phyloP scores from a whole-genome alignment of 805 yeast genomes.

The Zygoascus ofunaensis region DNA sequence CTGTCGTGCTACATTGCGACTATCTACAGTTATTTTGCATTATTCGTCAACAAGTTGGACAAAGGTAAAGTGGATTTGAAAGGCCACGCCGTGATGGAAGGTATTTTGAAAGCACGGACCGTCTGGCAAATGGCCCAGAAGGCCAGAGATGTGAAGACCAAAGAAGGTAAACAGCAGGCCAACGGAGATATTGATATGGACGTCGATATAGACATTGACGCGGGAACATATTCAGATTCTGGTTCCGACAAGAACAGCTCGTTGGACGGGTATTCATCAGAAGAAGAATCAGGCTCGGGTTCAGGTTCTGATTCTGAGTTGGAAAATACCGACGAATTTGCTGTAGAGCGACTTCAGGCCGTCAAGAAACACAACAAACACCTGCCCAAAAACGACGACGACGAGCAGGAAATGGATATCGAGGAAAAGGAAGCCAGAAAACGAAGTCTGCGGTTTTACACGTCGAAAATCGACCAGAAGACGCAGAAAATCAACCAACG shows the following conservation, averaged over 20 bases:
- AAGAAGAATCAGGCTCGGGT: not conserved
- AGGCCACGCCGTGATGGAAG: conserved; percentile 84
- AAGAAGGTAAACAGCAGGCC: conserved; percentile 20
- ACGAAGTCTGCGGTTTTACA: conserved; percentile 84
- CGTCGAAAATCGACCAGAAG: conserved; percentile 89
- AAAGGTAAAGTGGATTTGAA: conserved; percentile 58
- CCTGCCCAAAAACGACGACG: conserved; percentile 44
- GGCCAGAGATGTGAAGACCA: conserved; percentile 15
- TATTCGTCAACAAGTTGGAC: conserved; percentile 45
- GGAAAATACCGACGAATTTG: conserved; percentile 31
- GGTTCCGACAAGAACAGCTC: not conserved
- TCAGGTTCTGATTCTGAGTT: not conserved
- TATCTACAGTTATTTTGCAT: conserved; percentile 66
- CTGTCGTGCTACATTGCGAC: conserved; percentile 72
- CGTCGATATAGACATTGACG: conserved; percentile 14
- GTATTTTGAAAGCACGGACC: conserved; percentile 71
- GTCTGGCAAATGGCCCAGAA: conserved; percentile 78
- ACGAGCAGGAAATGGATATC: conserved; percentile 69
- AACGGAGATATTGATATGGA: conserved; percentile 22
- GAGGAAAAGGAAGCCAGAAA: conserved; percentile 79
- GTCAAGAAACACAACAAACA: conserved; percentile 31
- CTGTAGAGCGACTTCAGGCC: conserved; percentile 40
- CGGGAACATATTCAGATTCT: not conserved
- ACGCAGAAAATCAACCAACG: conserved; percentile 46
- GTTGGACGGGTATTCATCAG: not conserved